These are phyloP conservation scores for Pseudocercospora vitis DNA, from an alignment of 2,329 filamentous ascomycete species.

Conservation along the genomic window DNA sequence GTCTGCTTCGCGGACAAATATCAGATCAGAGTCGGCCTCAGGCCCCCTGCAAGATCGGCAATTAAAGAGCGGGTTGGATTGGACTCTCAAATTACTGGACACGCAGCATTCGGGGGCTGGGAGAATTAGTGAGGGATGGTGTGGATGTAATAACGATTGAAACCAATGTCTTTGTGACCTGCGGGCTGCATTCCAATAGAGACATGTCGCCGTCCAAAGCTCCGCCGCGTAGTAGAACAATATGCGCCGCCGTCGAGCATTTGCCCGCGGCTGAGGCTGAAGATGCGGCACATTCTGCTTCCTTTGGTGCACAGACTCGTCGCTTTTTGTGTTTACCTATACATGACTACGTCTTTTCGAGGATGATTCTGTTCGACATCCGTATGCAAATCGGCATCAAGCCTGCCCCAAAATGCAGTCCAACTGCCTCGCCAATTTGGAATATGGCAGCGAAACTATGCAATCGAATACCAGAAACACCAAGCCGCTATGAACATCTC, in stretches of 20 bases:
- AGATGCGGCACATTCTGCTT: neutral
- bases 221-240: neutral
- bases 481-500: neutral
- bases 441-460: neutral
- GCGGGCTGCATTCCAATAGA: neutral
- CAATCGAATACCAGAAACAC: neutral
- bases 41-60: no score
- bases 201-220: neutral
- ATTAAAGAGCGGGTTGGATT: no score
- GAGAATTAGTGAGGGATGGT: no score
- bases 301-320: neutral
- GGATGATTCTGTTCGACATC: neutral
- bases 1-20: conserved; percentile 7
- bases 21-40: no score
- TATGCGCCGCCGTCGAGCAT: conserved; percentile 1
- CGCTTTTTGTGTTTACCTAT: neutral
- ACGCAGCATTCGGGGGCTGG: no score
- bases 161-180: no score
- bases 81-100: no score
- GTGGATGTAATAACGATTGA: no score
- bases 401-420: neutral
- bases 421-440: neutral
- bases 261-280: neutral
- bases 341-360: neutral
- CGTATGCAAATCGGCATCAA: neutral